phyloP scores from a whole-genome alignment of 2,329 filamentous ascomycete species.

The Trichoderma sp. region DNA sequence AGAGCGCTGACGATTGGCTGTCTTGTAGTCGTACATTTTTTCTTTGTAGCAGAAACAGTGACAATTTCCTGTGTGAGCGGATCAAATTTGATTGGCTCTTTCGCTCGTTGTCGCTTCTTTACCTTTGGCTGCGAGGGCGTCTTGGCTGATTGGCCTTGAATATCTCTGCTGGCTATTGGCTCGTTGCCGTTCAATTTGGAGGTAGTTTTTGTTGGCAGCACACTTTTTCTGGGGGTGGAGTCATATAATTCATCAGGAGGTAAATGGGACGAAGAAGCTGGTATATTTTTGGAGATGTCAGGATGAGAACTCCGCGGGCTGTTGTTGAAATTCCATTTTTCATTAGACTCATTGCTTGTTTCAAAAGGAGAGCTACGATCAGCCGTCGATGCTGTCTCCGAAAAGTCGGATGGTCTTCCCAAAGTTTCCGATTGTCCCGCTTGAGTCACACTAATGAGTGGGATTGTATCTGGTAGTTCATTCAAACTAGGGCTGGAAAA shows the following conservation, averaged over 20 bases:
- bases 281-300: not conserved
- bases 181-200: not conserved
- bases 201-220: not conserved
- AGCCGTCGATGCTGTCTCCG: constrained; percentile 36
- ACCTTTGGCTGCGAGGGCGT: not conserved
- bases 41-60: constrained; percentile 14
- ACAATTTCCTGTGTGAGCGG: constrained; percentile 30
- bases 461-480: constrained; percentile 32
- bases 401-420: constrained; percentile 30
- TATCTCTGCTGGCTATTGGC: not conserved
- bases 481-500: constrained; percentile 31
- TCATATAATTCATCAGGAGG: constrained; percentile 31
- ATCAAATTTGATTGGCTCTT: constrained; percentile 35
- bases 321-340: constrained; percentile 23
- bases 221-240: constrained; percentile 21
- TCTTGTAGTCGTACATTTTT: not conserved
- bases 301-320: constrained; percentile 16
- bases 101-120: constrained; percentile 33
- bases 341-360: constrained; percentile 13
- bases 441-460: not conserved
- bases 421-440: not conserved
- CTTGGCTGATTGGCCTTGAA: not conserved
- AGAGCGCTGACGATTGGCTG: constrained; percentile 21
- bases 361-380: constrained; percentile 32
- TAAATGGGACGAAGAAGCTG: constrained; percentile 23